phyloP scores from a whole-genome alignment of 805 yeast genomes.

The Debaryomyces maramus region DNA sequence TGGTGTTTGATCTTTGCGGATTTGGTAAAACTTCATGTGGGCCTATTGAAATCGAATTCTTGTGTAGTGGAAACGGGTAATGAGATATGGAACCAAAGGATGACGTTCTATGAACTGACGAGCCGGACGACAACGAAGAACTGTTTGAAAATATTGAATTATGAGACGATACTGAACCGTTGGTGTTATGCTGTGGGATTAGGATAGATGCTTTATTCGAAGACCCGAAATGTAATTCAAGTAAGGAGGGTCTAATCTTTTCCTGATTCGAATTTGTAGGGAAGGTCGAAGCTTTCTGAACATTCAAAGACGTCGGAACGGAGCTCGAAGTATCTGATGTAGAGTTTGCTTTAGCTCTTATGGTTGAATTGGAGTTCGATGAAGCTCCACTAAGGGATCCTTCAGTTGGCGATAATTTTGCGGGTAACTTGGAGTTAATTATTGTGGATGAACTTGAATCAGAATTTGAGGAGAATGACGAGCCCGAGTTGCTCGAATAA shows the following conservation, averaged over 20 bases:
- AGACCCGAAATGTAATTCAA: conserved; percentile 28
- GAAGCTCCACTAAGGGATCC: conserved; percentile 7
- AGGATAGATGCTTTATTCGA: conserved; percentile 5
- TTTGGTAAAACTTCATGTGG: conserved; percentile 18
- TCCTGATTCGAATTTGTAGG: conserved; percentile 24
- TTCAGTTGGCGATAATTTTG: conserved; percentile 14
- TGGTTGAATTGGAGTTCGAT: not conserved
- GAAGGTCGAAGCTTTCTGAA: conserved; percentile 17
- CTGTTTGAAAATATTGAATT: conserved; percentile 38
- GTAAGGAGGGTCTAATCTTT: conserved; percentile 34
- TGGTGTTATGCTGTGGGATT: conserved; percentile 17
- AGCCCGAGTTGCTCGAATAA: conserved; percentile 5
- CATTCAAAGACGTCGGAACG: conserved; percentile 11
- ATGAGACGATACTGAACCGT: conserved; percentile 27
- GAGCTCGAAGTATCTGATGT: conserved; percentile 5
- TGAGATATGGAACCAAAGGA: conserved; percentile 32
- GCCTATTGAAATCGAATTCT: conserved; percentile 17
- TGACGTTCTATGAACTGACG: conserved; percentile 26
- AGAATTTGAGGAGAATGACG: conserved; percentile 4
- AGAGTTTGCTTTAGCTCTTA: not conserved
- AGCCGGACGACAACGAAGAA: conserved; percentile 33
- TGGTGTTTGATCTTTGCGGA: not conserved
- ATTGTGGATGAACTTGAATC: conserved; percentile 1
- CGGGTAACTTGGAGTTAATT: not conserved
- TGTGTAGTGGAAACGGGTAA: conserved; percentile 8